Evolutionary conservation across 108 stramenopile species (phyloP).

Genomic region (Aurantiochytrium sp.): DNA sequence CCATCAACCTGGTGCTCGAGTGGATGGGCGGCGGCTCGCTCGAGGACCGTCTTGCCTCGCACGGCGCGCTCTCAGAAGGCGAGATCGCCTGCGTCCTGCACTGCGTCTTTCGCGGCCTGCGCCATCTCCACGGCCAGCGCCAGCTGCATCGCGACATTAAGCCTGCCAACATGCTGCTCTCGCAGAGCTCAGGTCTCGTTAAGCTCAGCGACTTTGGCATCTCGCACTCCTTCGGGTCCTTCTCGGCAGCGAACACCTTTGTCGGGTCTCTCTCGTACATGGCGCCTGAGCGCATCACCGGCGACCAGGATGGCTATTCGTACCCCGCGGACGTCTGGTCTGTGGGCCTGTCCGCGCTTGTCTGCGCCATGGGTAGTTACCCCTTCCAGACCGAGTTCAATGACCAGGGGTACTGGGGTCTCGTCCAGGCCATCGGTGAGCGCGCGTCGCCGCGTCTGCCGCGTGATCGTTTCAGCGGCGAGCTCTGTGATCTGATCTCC

Average conservation of each 20-base stretch:
- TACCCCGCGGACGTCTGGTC: constrained; percentile 61
- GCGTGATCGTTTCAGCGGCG: not conserved
- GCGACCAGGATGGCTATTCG: constrained; percentile 49
- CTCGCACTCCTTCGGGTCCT: not conserved
- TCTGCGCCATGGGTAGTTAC: constrained; percentile 54
- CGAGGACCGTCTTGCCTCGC: constrained; percentile 40
- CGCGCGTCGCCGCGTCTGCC: not conserved
- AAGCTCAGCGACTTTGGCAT: constrained; percentile 46
- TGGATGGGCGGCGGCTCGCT: constrained; percentile 41
- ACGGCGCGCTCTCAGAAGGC: constrained; percentile 45
- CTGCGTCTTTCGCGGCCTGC: constrained; percentile 45
- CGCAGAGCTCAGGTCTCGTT: not conserved
- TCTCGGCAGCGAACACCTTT: constrained; percentile 52
- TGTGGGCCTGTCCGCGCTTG: constrained; percentile 55
- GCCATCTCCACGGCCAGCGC: constrained; percentile 44
- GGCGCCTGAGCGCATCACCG: constrained; percentile 57
- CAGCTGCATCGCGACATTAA: constrained; percentile 68
- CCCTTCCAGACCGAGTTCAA: constrained; percentile 31
- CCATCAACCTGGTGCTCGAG: constrained; percentile 53
- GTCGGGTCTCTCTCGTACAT: constrained; percentile 65
- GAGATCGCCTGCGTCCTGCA: constrained; percentile 44
- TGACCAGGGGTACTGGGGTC: constrained; percentile 26
- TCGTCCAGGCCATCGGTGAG: not conserved
- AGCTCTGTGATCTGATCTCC: constrained; percentile 1
- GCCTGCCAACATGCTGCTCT: constrained; percentile 53